phyloP scores from a whole-genome alignment of 495 filamentous ascomycete genomes.

The Daldinia concentrica region DNA sequence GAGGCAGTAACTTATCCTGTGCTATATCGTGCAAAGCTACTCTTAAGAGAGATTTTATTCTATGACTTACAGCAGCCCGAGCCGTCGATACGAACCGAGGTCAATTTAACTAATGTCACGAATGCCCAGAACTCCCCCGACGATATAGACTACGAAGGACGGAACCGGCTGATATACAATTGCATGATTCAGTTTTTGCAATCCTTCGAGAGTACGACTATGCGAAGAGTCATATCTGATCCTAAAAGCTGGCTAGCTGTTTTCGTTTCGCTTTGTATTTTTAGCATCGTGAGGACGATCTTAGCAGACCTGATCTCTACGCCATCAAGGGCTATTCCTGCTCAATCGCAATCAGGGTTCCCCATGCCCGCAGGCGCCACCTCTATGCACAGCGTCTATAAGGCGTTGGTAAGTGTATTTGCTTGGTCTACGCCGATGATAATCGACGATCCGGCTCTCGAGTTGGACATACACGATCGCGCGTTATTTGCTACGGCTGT shows the following conservation, averaged over 20 bases:
- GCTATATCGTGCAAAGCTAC: constrained; percentile 58
- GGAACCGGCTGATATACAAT: constrained; percentile 57
- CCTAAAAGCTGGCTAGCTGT: constrained; percentile 57
- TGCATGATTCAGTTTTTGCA: constrained; percentile 60
- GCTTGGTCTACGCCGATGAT: constrained; percentile 55
- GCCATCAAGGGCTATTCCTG: constrained; percentile 38
- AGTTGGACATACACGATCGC: constrained; percentile 49
- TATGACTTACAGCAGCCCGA: constrained; percentile 59
- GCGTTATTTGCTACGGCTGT: constrained; percentile 48
- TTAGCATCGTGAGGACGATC: constrained; percentile 59
- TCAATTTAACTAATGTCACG: constrained; percentile 49
- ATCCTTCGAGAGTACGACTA: constrained; percentile 55
- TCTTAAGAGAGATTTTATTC: constrained; percentile 60
- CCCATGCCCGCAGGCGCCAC: constrained; percentile 43
- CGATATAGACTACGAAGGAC: constrained; percentile 56
- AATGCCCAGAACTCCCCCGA: constrained; percentile 49
- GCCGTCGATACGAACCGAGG: constrained; percentile 56
- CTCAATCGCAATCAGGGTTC: constrained; percentile 45
- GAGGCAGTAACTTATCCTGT: constrained; percentile 55
- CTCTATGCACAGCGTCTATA: constrained; percentile 59
- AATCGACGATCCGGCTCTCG: constrained; percentile 49
- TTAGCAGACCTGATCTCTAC: constrained; percentile 55
- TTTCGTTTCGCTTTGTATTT: constrained; percentile 60
- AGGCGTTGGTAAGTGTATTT: constrained; percentile 56
- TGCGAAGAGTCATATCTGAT: constrained; percentile 49